Conservation (phyloP, 495 filamentous ascomycete species). For the Lasiosphaeriaceae sp. region DNA sequence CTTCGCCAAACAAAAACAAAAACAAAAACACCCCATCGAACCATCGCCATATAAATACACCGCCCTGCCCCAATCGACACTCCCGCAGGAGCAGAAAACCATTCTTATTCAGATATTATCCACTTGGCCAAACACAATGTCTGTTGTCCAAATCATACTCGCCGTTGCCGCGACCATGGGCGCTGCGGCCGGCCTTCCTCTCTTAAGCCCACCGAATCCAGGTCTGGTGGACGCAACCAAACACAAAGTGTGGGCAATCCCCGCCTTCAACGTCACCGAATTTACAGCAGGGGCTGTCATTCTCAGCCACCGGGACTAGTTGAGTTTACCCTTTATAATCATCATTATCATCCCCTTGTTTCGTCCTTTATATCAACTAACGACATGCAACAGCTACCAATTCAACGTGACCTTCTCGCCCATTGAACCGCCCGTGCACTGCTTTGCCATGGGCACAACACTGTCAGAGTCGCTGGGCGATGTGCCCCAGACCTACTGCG, state of each 20-base stretch:
- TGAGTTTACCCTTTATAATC: constrained; percentile 6
- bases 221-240: background rate
- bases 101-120: too few species aligned
- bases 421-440: constrained; percentile 3
- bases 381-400: constrained; percentile 12
- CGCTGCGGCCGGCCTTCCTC: background rate
- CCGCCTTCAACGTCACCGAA: constrained; percentile 17
- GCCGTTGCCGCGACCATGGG: background rate
- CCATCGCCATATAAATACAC: too few species aligned
- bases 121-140: too few species aligned
- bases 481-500: constrained; percentile 19
- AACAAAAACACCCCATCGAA: too few species aligned
- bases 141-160: too few species aligned
- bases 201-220: background rate
- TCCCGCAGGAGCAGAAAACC: too few species aligned
- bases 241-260: constrained; percentile 5
- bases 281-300: constrained; percentile 21
- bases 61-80: too few species aligned
- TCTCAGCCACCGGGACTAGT: constrained; percentile 23
- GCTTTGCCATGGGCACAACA: constrained; percentile 21
- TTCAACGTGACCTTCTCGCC: constrained; percentile 20
- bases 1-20: too few species aligned
- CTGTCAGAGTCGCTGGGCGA: constrained; percentile 8
- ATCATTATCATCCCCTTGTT: background rate
- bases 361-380: background rate